A percentile compares a stretch with the other conserved stretches of the same genome.
Evolutionary conservation across 2,329 filamentous ascomycete genomes (phyloP).

Genomic region (Paecilomyces sp.): DNA sequence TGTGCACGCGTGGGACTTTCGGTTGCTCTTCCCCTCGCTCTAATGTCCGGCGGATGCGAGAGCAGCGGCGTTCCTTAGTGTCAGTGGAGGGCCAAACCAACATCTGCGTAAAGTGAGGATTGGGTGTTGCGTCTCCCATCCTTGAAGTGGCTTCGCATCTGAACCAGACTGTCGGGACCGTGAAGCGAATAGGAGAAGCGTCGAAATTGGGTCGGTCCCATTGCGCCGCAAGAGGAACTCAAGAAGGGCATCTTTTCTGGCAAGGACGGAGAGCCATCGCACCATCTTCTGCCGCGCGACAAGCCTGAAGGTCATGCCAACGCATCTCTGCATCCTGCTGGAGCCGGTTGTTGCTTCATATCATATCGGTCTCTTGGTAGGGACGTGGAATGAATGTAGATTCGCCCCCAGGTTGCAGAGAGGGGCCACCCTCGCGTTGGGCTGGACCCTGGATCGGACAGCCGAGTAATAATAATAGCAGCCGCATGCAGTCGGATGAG

Average conservation of each 20-base stretch:
- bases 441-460: background rate
- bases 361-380: background rate
- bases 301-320: conserved; percentile 12
- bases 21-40: background rate
- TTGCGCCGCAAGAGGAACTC: conserved; percentile 5
- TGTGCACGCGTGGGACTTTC: background rate
- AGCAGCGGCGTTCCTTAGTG: conserved; percentile 1
- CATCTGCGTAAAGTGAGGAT: conserved; percentile 1
- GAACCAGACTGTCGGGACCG: conserved; percentile 11
- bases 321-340: conserved; percentile 15
- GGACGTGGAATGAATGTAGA: background rate
- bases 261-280: background rate
- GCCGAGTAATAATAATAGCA: background rate
- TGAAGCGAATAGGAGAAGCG: conserved; percentile 8
- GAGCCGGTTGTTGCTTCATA: background rate
- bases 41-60: background rate
- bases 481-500: background rate
- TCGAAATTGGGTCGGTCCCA: conserved; percentile 2
- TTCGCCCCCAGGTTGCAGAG: background rate
- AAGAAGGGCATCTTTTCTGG: background rate
- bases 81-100: conserved; percentile 4
- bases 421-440: background rate
- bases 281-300: conserved; percentile 13
- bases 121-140: conserved; percentile 2
- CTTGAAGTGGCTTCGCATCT: conserved; percentile 7